These are phyloP conservation scores for Wickerhamomyces hampshirensis DNA, from an alignment of 805 yeast genomes.

Conservation along the genomic window DNA sequence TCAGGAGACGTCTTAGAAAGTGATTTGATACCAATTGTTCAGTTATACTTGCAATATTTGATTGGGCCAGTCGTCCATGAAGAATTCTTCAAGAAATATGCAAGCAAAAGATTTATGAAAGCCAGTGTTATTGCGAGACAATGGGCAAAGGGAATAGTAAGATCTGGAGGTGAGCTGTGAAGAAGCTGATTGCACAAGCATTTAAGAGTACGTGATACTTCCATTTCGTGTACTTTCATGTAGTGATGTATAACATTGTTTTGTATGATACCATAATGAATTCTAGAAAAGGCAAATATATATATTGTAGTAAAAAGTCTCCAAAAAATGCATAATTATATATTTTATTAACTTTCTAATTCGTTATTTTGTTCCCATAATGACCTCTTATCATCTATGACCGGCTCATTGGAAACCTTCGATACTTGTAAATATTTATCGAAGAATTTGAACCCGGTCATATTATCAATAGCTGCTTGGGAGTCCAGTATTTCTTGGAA, in stretches of 20 bases:
- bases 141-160: constrained; percentile 61
- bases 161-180: constrained; percentile 10
- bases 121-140: constrained; percentile 76
- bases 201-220: no score
- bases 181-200: no score
- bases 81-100: constrained; percentile 90
- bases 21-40: constrained; percentile 68
- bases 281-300: no score
- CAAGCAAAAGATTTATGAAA: constrained; percentile 82
- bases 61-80: constrained; percentile 82
- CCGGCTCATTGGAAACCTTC: no score
- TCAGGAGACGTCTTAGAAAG: constrained; percentile 82
- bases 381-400: constrained; percentile 10
- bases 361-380: constrained; percentile 15
- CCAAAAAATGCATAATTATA: no score
- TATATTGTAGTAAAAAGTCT: no score
- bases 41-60: constrained; percentile 70
- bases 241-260: neutral
- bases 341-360: no score
- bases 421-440: constrained; percentile 19
- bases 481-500: constrained; percentile 23
- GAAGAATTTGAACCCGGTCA: constrained; percentile 18
- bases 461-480: constrained; percentile 20
- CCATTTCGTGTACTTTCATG: constrained; percentile 1
- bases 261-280: no score